Evolutionary conservation across 768 basidiomycete species (phyloP).

Genomic region (Tulasnella sp.): DNA sequence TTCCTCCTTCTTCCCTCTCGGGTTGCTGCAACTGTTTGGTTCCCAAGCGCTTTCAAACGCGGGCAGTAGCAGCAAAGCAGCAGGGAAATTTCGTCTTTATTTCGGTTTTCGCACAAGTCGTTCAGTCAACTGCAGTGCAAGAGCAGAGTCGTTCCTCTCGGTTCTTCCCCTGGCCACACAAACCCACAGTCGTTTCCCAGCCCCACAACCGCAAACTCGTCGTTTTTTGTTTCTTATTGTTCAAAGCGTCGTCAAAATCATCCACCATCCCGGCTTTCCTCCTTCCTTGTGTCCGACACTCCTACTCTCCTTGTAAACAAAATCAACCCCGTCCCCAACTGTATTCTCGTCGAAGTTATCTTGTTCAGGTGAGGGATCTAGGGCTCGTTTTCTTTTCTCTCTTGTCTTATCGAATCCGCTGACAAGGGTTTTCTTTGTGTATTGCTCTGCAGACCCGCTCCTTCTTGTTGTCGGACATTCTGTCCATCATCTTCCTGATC

Average conservation of each 20-base stretch:
- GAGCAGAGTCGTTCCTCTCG: neutral
- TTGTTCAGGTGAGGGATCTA: neutral
- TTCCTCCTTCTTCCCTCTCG: neutral
- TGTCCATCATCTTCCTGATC: neutral
- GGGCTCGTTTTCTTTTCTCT: neutral
- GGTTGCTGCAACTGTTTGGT: neutral
- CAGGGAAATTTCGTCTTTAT: neutral
- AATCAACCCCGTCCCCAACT: neutral
- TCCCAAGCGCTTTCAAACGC: neutral
- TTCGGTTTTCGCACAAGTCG: conserved; percentile 3
- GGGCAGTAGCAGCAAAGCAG: neutral
- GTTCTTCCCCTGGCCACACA: neutral
- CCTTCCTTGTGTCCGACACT: neutral
- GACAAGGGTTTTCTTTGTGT: conserved; percentile 5
- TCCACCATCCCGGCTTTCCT: neutral
- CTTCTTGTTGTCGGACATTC: neutral
- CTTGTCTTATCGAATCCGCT: neutral
- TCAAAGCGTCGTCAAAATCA: neutral
- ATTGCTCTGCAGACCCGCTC: neutral
- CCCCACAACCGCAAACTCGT: conserved; percentile 6
- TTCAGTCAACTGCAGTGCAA: conserved; percentile 21
- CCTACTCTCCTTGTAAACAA: conserved; percentile 1
- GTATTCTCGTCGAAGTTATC: neutral
- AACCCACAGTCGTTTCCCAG: neutral
- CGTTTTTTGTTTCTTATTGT: neutral